Base-by-base conservation (phyloP, 2,329 filamentous ascomycete genomes). In the Tolypocladium ophioglossoides region DNA sequence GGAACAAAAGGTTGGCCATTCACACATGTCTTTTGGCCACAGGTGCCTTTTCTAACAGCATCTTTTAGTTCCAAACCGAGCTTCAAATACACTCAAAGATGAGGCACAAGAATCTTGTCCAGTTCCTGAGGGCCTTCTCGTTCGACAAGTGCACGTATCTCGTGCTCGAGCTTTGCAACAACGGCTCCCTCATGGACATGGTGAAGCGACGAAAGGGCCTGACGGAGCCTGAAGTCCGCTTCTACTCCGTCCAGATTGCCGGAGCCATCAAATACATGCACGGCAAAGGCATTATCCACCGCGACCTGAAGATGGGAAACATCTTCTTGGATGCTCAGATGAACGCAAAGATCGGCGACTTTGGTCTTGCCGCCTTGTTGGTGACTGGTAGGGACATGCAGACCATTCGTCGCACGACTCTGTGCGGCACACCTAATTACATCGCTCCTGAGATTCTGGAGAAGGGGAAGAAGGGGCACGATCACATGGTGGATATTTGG, bases 231-330 rank as follows among this genome's bases (percentile, higher is more conserved):
- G 94, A 99, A 72, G 91, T 96, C 50, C 83, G 94, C 59, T 90
- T 91, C 63, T 96, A 96, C 69, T 87, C 94, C 57, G 84, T 99
- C 41, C 94, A 99, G 70, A 91, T 96, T 56, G 90, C 92, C 60
- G 94, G 94, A 38, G 94, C 94, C 39, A 92, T 99, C 72, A 97
- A 97, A 72, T 99, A 99, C 68, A 88, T 99, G 77, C 95, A 99
- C 70, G 85, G 85, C 65, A 88, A 95, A 67, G 94, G 92, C 60
- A 95, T 99, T 58, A 96, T 97, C 51, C 94, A 99, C 71, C 84
- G 94, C 51, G 94, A 99, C 70, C 73, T 99, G 62, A 99, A 99
- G 73, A 97, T 96, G 78, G 95, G 94, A 50, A 99, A 99, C 68
- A 86, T 99, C 61, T 99, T 99, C 65, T 78, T 99, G 52, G 94